Evolutionary conservation across 148 eudicot species (phyloP), one percentile per base, ranked within the genome.

Genomic region (Rhododendron mucronatum): DNA sequence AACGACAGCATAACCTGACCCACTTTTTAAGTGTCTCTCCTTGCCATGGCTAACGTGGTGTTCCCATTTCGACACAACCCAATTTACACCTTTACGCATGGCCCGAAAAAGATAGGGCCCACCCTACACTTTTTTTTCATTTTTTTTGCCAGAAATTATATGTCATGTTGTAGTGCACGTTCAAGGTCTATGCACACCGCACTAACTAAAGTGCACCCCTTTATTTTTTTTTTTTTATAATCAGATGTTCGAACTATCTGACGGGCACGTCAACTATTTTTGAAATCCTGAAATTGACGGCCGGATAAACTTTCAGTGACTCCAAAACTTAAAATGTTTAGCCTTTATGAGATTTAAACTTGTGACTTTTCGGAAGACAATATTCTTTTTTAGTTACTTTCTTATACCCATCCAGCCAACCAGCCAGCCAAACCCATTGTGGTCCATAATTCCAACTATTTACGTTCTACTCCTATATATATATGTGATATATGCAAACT

Each of bases 111-210:
- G 23, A 55, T 59, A 20, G 65, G 65, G n/a, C 65, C 21, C 7
- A 4, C 21, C 65, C 65, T 21, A 4, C 61, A 57, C 20, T 16
- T 57, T 57, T 3, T 16, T 55, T 18, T 16, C 0, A 2, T 55
- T 18, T 55, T 18, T 3, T 57, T 57, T 18, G 0, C 63, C 7
- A 0, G 23, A 57, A 57, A 61, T 21, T 61, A 61, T 26, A 11
- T 28, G 37, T 69, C 35, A 33, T 4, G 37, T 33, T 14, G 7
- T 71, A 13, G 30, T 67, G 74, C 67, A 74, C 41, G 78, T 41
- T 33, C 12, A 69, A 63, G 91, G 88, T 86, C 89, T 82, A 87
- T 85, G 91, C 85, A 87, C 15, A 84, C 89, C 89, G 88, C 91
- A 89, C 89, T 89, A 89, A 55, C 39, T 30, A 71, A 71, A 2